Evolutionary conservation across 2,329 filamentous ascomycete species (phyloP).

Genomic region (Stagonosporopsis cucurbitacearum): DNA sequence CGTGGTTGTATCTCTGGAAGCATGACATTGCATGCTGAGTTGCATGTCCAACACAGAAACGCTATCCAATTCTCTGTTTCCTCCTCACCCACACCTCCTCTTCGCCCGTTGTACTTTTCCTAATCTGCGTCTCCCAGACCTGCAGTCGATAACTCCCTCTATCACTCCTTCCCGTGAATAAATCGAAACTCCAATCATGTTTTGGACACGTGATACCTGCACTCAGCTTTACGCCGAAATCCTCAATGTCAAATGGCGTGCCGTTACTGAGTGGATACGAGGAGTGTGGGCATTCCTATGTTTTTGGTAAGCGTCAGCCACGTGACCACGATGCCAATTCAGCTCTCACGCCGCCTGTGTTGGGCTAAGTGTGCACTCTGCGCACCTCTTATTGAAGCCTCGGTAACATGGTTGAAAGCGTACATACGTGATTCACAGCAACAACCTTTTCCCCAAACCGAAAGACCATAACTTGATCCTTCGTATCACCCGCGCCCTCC

Average conservation of each 20-base stretch:
- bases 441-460: slow-evolving; percentile 69
- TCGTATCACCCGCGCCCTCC: slow-evolving; percentile 25
- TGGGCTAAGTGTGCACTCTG: too few species aligned
- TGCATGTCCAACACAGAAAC: background rate
- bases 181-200: slow-evolving; percentile 74
- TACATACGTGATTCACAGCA: slow-evolving; percentile 69
- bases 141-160: slow-evolving; percentile 67
- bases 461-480: slow-evolving; percentile 71
- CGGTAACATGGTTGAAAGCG: too few species aligned
- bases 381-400: too few species aligned
- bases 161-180: slow-evolving; percentile 68
- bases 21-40: too few species aligned
- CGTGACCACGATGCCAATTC: too few species aligned
- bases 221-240: slow-evolving; percentile 70
- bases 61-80: slow-evolving; percentile 41
- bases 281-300: slow-evolving; percentile 67
- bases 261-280: slow-evolving; percentile 70
- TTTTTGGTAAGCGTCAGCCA: background rate
- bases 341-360: too few species aligned
- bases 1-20: background rate
- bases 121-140: slow-evolving; percentile 68
- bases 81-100: slow-evolving; percentile 44
- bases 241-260: slow-evolving; percentile 72
- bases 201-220: slow-evolving; percentile 71
- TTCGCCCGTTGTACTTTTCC: slow-evolving; percentile 23